phyloP scores from a whole-genome alignment of 371 early-diverging fungal species.

The Mortierella sp. region DNA sequence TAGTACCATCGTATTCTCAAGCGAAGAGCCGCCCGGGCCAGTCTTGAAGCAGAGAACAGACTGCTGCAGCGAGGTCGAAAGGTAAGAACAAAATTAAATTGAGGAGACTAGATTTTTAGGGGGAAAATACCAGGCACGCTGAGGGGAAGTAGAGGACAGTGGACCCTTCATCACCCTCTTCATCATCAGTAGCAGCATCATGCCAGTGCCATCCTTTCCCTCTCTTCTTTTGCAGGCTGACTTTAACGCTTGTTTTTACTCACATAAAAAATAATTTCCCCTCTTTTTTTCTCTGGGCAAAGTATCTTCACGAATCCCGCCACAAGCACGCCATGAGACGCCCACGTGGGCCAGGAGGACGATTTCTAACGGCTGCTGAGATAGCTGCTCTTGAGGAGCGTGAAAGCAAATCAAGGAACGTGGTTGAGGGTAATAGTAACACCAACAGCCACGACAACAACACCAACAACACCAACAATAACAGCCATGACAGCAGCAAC shows the following conservation, averaged over 20 bases:
- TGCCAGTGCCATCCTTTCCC: background rate
- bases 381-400: conserved; percentile 63
- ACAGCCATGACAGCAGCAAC: conserved; percentile 11
- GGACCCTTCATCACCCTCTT: background rate
- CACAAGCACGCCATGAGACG: conserved; percentile 97
- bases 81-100: no score
- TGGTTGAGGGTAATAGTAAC: conserved; percentile 1
- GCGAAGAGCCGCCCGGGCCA: conserved; percentile 79
- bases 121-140: background rate
- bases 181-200: no score
- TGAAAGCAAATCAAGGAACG: conserved; percentile 20
- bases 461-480: conserved; percentile 11
- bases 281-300: conserved; percentile 43
- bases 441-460: conserved; percentile 8
- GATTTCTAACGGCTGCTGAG: conserved; percentile 77
- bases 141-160: no score
- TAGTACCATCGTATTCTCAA: conserved; percentile 89
- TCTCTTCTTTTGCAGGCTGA: background rate
- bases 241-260: no score
- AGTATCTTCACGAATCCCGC: conserved; percentile 95
- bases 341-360: conserved; percentile 91
- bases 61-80: conserved; percentile 65
- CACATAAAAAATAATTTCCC: background rate
- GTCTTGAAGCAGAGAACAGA: conserved; percentile 69
- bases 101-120: no score